Conservation (phyloP, 345 rosid genomes). For the Bretschneidera sinensis region DNA sequence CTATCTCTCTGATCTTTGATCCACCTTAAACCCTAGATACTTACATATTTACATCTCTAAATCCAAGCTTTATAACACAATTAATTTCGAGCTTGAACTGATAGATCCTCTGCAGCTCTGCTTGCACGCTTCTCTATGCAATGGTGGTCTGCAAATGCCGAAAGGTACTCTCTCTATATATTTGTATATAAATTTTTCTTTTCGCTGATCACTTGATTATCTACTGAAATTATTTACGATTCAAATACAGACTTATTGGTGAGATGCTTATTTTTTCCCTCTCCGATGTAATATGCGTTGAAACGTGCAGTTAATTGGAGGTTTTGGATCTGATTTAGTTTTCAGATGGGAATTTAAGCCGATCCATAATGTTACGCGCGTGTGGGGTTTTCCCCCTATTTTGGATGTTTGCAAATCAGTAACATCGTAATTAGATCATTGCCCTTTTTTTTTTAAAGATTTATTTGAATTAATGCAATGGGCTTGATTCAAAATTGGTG, state of each 20-base stretch:
- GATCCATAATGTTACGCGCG: background rate
- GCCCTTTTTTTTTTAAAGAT: background rate
- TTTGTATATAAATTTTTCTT: background rate
- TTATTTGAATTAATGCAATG: background rate
- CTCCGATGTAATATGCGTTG: background rate
- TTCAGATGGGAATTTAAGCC: background rate
- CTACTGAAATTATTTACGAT: background rate
- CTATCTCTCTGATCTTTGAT: constrained; percentile 1
- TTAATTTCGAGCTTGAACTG: constrained; percentile 17
- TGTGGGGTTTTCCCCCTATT: background rate
- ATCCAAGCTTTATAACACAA: background rate
- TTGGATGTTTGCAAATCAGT: background rate
- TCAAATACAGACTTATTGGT: background rate
- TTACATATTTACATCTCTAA: background rate
- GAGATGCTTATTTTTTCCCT: background rate
- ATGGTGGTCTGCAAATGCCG: constrained; percentile 98
- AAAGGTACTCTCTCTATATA: constrained; percentile 39
- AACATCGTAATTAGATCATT: background rate
- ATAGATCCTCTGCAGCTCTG: constrained; percentile 14
- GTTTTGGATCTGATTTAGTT: constrained; percentile 22
- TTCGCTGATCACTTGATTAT: background rate
- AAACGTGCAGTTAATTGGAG: background rate
- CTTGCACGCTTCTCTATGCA: constrained; percentile 23
- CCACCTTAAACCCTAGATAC: constrained; percentile 20
- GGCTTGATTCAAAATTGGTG: background rate